A percentile compares a stretch with the other conserved stretches of the same genome.
Evolutionary conservation across 1,139 yeast species (phyloP).

Genomic region (Geotrichum carabidarum): DNA sequence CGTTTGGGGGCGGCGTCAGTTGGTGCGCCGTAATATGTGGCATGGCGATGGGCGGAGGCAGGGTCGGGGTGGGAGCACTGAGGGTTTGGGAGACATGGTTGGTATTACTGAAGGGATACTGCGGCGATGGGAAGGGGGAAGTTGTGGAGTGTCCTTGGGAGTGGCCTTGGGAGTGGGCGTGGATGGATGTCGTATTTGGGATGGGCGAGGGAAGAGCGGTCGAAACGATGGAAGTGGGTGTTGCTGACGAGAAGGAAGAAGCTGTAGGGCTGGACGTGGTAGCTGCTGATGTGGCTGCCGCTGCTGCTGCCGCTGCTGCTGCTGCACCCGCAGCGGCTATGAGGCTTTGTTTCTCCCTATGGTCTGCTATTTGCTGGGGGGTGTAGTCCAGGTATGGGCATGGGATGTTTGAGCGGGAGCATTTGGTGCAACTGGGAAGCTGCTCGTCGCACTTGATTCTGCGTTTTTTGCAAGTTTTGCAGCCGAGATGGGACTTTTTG

Average conservation of each 20-base stretch:
- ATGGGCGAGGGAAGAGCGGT: too few relatives aligned
- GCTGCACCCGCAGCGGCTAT: conserved; percentile 7
- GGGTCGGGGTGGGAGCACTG: neutral
- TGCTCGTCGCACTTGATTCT: conserved; percentile 66
- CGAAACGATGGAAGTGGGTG: too few relatives aligned
- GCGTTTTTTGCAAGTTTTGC: conserved; percentile 62
- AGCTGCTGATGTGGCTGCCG: neutral
- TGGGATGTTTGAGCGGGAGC: conserved; percentile 48
- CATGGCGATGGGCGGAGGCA: too few relatives aligned
- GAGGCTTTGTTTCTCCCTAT: conserved; percentile 10
- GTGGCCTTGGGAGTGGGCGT: too few relatives aligned
- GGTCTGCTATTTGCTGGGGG: conserved; percentile 26
- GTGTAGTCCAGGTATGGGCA: conserved; percentile 33
- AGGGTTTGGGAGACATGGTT: neutral
- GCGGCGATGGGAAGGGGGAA: neutral
- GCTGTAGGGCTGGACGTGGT: neutral
- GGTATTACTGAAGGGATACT: neutral
- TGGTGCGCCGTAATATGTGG: neutral
- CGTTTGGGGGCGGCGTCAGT: conserved; percentile 12
- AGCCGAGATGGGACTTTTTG: conserved; percentile 51
- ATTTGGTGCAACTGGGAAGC: conserved; percentile 57
- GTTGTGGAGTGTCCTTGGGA: neutral
- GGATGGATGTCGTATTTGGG: too few relatives aligned
- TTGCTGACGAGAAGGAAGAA: neutral
- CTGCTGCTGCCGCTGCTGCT: neutral